Evolutionary conservation across 805 yeast genomes (phyloP).

Genomic region (Candida michaelii): DNA sequence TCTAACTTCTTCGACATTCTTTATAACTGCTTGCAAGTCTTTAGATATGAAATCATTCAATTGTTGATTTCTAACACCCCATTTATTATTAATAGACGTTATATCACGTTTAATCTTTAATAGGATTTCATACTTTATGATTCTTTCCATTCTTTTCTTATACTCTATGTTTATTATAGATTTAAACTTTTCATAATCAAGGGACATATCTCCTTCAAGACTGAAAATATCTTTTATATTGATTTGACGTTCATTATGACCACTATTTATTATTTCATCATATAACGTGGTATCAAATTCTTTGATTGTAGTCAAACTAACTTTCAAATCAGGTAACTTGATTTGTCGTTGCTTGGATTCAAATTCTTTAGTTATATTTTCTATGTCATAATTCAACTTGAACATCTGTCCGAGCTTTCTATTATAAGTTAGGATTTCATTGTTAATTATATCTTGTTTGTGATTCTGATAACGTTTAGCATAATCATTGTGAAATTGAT

Average conservation of each 20-base stretch:
- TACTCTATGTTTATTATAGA: constrained; percentile 34
- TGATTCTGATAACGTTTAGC: constrained; percentile 27
- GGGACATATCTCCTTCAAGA: constrained; percentile 20
- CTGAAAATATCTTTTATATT: constrained; percentile 17
- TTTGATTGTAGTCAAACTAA: constrained; percentile 30
- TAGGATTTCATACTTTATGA: constrained; percentile 37
- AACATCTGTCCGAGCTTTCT: constrained; percentile 28
- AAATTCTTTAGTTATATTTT: constrained; percentile 21
- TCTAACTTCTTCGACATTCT: constrained; percentile 29
- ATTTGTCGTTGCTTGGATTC: constrained; percentile 24
- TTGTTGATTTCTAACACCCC: constrained; percentile 33
- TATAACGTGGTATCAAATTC: constrained; percentile 17
- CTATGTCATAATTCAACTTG: constrained; percentile 25
- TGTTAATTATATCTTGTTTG: constrained; percentile 20
- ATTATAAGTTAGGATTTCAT: constrained; percentile 30
- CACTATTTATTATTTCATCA: neutral
- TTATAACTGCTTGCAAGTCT: constrained; percentile 25
- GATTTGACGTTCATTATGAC: constrained; percentile 15
- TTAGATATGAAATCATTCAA: constrained; percentile 30
- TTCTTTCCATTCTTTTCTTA: constrained; percentile 28
- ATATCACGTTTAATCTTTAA: constrained; percentile 31
- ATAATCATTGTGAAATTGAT: constrained; percentile 28
- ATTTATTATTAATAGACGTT: constrained; percentile 29
- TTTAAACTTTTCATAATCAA: constrained; percentile 29
- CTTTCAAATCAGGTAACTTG: constrained; percentile 25